Conservation (phyloP, 2,329 filamentous ascomycete species). For the Cladosporium sp. region DNA sequence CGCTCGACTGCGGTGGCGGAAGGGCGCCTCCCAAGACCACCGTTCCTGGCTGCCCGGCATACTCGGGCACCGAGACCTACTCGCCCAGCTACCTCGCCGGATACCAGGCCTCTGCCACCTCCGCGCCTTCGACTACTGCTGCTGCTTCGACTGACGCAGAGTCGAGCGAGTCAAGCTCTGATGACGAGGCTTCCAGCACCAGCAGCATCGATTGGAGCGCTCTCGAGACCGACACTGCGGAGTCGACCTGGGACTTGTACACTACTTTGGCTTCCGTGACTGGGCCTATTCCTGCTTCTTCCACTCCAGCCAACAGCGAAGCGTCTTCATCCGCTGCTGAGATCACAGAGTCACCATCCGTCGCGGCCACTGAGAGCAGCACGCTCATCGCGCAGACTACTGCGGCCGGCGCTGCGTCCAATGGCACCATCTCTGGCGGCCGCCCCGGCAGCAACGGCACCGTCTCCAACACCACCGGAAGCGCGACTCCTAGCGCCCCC, state of each 20-base stretch:
- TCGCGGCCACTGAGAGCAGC: constrained; percentile 3
- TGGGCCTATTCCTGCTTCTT: constrained; percentile 1
- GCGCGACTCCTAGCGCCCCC: constrained; percentile 9
- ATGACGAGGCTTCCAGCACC: background rate
- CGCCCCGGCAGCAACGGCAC: constrained; percentile 10
- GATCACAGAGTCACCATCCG: constrained; percentile 8
- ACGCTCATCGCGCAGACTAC: constrained; percentile 11
- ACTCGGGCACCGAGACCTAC: constrained; percentile 54
- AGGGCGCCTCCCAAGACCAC: constrained; percentile 58
- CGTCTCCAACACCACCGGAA: constrained; percentile 1
- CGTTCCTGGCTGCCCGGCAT: constrained; percentile 56
- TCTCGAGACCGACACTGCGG: constrained; percentile 12
- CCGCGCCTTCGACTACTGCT: constrained; percentile 13
- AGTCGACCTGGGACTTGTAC: constrained; percentile 17
- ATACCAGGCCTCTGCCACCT: constrained; percentile 21
- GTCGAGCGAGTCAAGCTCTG: background rate
- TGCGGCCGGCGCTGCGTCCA: constrained; percentile 5
- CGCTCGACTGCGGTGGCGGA: constrained; percentile 65
- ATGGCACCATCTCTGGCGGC: constrained; percentile 10
- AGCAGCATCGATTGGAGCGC: constrained; percentile 13
- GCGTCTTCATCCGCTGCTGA: constrained; percentile 3
- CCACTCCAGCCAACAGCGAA: constrained; percentile 1
- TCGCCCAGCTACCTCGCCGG: constrained; percentile 47
- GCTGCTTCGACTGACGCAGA: constrained; percentile 9
- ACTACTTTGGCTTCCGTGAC: constrained; percentile 8